Evolutionary conservation across 1,284 basidiomycete species (phyloP).

Genomic region (Fomes fomentarius): DNA sequence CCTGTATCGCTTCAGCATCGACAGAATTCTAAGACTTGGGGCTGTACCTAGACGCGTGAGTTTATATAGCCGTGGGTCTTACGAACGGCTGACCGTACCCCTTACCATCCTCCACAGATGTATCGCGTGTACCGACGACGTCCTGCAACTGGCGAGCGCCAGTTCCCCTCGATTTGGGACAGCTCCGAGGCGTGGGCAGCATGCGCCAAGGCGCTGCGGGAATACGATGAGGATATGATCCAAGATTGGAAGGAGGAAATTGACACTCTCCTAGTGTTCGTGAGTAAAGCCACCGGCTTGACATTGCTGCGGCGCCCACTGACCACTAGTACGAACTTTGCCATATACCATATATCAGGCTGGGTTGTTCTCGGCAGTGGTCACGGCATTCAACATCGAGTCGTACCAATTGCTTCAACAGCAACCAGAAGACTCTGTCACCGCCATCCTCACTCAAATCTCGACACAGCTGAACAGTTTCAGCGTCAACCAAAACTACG

Average conservation of each 20-base stretch:
- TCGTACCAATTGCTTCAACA: slow-evolving; percentile 19
- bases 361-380: slow-evolving; percentile 23
- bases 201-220: slow-evolving; percentile 21
- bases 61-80: neutral
- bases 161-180: slow-evolving; percentile 10
- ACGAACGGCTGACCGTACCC: neutral
- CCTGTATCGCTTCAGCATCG: neutral
- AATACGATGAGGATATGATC: slow-evolving; percentile 23
- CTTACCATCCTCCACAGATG: slow-evolving; percentile 6
- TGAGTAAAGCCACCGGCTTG: slow-evolving; percentile 14
- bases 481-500: slow-evolving; percentile 10
- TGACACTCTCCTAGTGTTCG: slow-evolving; percentile 28
- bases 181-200: slow-evolving; percentile 23
- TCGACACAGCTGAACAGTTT: slow-evolving; percentile 18
- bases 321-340: neutral
- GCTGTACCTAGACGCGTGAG: neutral
- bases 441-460: slow-evolving; percentile 18
- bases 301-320: neutral
- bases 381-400: slow-evolving; percentile 25
- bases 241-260: slow-evolving; percentile 24
- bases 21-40: neutral
- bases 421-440: slow-evolving; percentile 16
- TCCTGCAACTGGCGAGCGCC: neutral
- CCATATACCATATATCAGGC: slow-evolving; percentile 7
- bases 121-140: slow-evolving; percentile 14